Conservation (phyloP, 805 yeast species). For the Candida silvicultrix region DNA sequence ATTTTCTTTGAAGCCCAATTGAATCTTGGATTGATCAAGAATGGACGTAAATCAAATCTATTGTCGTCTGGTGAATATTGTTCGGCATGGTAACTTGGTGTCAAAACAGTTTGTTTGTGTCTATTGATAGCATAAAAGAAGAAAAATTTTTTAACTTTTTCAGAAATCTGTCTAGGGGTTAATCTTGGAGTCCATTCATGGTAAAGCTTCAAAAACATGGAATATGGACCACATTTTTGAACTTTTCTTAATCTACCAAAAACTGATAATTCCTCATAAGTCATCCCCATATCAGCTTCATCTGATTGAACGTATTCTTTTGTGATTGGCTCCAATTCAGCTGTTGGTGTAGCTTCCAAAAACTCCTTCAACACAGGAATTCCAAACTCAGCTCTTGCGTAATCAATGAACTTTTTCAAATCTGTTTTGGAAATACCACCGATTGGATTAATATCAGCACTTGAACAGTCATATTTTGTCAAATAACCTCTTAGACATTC, state of each 20-base stretch:
- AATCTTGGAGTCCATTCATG: constrained; percentile 90
- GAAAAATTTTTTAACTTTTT: constrained; percentile 87
- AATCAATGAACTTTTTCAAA: constrained; percentile 75
- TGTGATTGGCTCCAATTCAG: constrained; percentile 96
- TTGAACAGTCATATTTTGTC: constrained; percentile 95
- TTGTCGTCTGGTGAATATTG: constrained; percentile 98
- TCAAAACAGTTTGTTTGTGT: constrained; percentile 95
- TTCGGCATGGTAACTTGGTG: constrained; percentile 97
- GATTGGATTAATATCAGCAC: constrained; percentile 96
- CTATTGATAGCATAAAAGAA: constrained; percentile 92
- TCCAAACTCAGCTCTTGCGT: constrained; percentile 63
- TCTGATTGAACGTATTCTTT: constrained; percentile 90
- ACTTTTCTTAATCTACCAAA: constrained; percentile 91
- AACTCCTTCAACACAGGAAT: constrained; percentile 76
- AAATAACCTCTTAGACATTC: constrained; percentile 93
- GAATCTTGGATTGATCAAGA: constrained; percentile 83
- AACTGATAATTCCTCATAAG: constrained; percentile 86
- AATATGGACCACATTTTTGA: constrained; percentile 93
- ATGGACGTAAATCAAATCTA: constrained; percentile 94
- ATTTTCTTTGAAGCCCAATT: constrained; percentile 87
- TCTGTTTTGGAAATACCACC: constrained; percentile 98
- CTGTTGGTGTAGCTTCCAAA: constrained; percentile 91
- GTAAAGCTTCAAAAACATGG: constrained; percentile 83
- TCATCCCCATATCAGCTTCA: constrained; percentile 97
- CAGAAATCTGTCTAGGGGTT: constrained; percentile 81